Evolutionary conservation across 257 asterid genomes (phyloP), one percentile per base, ranked within the genome.

Genomic region (Rhazya stricta): DNA sequence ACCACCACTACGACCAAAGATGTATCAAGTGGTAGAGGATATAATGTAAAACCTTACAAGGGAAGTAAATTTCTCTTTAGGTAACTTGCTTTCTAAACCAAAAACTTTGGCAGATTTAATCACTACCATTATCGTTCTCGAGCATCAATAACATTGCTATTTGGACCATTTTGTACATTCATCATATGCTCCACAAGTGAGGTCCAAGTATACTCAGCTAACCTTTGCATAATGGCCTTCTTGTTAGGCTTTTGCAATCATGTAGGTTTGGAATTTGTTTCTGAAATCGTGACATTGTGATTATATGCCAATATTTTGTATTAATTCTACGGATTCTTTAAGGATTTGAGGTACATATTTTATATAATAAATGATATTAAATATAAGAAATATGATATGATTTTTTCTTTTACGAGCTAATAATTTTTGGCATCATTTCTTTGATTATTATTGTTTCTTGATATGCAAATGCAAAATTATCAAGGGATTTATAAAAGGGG

Each of bases 1-100:
- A 69, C 74, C 25, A 6, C 74, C 58, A 69, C 73, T 9, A 36
- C 70, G 8, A 37, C 43, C 46, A 63, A 69, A 43, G 37, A 11
- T 57, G 25, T 69, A 43, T 43, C 37, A 69, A 15, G 18, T 7
- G 50, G 41, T 69, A 69, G 41, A 42, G 37, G 45, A 29, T 23
- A 46, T 13, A 4, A 29, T 42, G n/a, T 8, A 69, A 25, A 45
- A 19, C 15, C 74, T 69, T 46, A 15, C 41, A 69, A 15, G 15
- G 41, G 39, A 69, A 69, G 74, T 12, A 43, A 43, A 18, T 43
- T 66, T 69, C 23, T 0, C 60, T 69, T 69, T 66, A 66, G 71
- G 37, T 69, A 11, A 11, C 57, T 42, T 69, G 57, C 29, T 46
- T 42, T 25, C 58, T 42, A 69, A 42, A 69, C 43, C 36, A 69